Evolutionary conservation across 139 green algal genomes (phyloP).

Genomic region (Raphidocelis subcapitata): DNA sequence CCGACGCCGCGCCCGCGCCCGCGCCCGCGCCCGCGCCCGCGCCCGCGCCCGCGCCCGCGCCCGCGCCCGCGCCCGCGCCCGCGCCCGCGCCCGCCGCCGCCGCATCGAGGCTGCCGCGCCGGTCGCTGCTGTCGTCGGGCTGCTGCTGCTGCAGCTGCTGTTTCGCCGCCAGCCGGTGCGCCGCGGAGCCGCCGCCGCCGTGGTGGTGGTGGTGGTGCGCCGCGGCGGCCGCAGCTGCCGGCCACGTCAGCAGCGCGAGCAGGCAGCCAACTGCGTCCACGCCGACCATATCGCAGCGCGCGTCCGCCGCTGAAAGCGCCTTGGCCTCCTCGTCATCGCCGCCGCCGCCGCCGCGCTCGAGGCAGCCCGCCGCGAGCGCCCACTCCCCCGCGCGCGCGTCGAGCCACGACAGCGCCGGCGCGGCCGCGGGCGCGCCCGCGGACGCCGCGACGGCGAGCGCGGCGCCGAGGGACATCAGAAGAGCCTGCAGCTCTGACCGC

Average conservation of each 20-base stretch:
- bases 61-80: too few relatives aligned
- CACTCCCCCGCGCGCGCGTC: background rate
- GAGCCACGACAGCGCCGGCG: conserved; percentile 15
- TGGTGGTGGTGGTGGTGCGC: conserved; percentile 12
- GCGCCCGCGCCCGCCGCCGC: too few relatives aligned
- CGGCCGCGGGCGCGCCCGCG: background rate
- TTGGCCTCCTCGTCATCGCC: background rate
- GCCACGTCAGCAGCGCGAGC: conserved; percentile 22
- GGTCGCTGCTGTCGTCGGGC: background rate
- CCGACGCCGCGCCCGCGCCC: too few relatives aligned
- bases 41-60: too few relatives aligned
- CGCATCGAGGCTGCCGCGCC: too few relatives aligned
- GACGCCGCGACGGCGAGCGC: conserved; percentile 8
- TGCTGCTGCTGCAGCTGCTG: conserved; percentile 5
- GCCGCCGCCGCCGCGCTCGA: background rate
- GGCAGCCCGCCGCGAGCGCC: conserved; percentile 15
- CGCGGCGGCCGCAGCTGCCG: background rate
- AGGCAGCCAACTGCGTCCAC: conserved; percentile 38
- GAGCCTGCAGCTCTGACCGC: conserved; percentile 3
- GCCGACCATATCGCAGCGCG: conserved; percentile 9
- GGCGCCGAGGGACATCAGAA: conserved; percentile 12
- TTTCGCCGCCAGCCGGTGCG: background rate
- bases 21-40: too few relatives aligned
- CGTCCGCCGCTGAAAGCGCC: conserved; percentile 14
- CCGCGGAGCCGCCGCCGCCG: background rate